Evolutionary conservation across 148 eudicot genomes (phyloP).

Genomic region (Chenopodium quinoa): DNA sequence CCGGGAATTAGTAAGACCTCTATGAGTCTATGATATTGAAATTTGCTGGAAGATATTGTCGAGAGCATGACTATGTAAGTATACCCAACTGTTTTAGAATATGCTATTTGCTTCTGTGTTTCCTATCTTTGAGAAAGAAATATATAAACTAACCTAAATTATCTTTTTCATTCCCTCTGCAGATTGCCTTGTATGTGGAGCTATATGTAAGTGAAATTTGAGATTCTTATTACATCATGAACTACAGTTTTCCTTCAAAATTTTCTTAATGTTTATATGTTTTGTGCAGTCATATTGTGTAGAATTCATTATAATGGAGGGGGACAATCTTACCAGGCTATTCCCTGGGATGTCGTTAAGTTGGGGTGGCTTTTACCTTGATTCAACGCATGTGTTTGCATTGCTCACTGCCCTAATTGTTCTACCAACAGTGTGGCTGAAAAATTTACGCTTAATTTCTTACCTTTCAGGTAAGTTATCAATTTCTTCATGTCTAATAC

Average conservation of each 20-base stretch:
- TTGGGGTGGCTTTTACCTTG: constrained; percentile 52
- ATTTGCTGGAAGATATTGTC: neutral
- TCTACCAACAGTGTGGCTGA: constrained; percentile 78
- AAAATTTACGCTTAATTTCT: constrained; percentile 67
- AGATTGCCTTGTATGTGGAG: constrained; percentile 75
- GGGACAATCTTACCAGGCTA: constrained; percentile 71
- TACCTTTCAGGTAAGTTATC: constrained; percentile 69
- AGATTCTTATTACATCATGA: neutral
- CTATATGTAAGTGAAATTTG: constrained; percentile 68
- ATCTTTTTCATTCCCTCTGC: constrained; percentile 31
- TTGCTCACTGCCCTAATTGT: constrained; percentile 62
- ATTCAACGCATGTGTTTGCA: constrained; percentile 67
- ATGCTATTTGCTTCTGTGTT: neutral
- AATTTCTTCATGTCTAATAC: neutral
- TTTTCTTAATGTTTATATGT: constrained; percentile 12
- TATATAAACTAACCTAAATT: neutral
- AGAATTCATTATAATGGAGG: constrained; percentile 88
- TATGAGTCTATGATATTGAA: neutral
- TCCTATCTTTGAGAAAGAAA: neutral
- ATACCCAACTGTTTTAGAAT: neutral
- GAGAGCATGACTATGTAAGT: neutral
- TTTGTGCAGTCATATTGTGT: constrained; percentile 79
- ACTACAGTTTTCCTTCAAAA: neutral
- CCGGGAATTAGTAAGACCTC: neutral
- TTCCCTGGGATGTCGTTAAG: constrained; percentile 67